Base-by-base conservation (phyloP, 352 stramenopile species). In the Thalassiosira hispida region DNA sequence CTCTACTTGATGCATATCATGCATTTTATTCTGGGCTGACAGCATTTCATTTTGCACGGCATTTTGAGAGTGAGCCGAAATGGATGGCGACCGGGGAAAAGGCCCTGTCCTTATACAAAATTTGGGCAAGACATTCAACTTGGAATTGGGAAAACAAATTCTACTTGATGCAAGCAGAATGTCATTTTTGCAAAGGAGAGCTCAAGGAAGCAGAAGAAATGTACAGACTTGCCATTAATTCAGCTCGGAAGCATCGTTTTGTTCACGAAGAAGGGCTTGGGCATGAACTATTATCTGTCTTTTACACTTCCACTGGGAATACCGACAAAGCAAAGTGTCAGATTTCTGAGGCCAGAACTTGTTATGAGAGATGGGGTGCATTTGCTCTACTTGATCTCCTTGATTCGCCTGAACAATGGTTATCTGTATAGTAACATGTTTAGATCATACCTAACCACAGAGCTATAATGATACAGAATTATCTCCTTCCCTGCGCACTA, bases 331-430 rank as follows among this genome's bases (percentile, higher is more conserved):
- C 64, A 23, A 51, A 73, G 29, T 1, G 14, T 20, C 42, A 66
- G 40, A 46, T 78, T n/a, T 2, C n/a, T n/a, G 16, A 68, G 18
- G 59, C 74, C 4, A 52, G 53, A 16, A 20, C 52, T 14, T 77
- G 60, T 35, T 82, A 73, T 59, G n/a, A 47, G n/a, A 42, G 49
- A 12, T 82, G 74, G 74, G 74, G 74, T 51, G 74, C 74, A 7
- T 57, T 16, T 56, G 57, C 65, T 49, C 53, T 74, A 59, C 38
- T 66, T 18, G 16, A 47, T 18, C 40, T n/a, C 3, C 40, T 47
- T 16, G 11, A 47, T 38, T 38, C 8, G 3, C 31, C 8, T 38
- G 31, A 38, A 38, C n/a, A n/a, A n/a, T n/a, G n/a, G n/a, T n/a
- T n/a, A n/a, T n/a, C n/a, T n/a, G n/a, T n/a, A n/a, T n/a, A n/a